Evolutionary conservation across 345 rosid genomes (phyloP), one percentile per base, ranked within the genome.

Genomic region (Eucalyptus cloeziana): DNA sequence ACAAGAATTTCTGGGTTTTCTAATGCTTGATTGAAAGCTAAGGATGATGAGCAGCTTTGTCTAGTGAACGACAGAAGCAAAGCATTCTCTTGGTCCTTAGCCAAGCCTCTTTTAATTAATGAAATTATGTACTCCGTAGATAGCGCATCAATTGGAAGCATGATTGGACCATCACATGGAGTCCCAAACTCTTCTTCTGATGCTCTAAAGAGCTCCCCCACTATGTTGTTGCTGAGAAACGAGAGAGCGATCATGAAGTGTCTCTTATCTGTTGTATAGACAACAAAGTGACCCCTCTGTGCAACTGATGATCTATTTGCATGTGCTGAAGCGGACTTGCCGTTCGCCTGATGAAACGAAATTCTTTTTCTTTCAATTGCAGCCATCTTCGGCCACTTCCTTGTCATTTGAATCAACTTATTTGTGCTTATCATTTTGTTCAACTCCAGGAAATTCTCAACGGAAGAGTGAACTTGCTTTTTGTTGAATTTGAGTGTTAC

Each of bases 61-160:
- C 87, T 86, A 24, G 64, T 9, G 86, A 89, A 54, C 10, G 90
- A 64, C 3, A 67, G 40, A 4, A 79, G 86, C 62, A 93, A 27
- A 80, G 94, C 91, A 4, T 86, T 92, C 86, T 93, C 92, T 8
- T 91, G 88, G 30, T 93, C 92, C 87, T 49, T 71, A 62, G 90
- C 86, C 44, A 91, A 44, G 54, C 89, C 22, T 85, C 89, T 6
- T 83, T 81, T 19, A 31, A 89, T 49, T 85, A 92, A 15, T 54
- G 87, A 88, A 30, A 92, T 87, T 2, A 94, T 60, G 47, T 91
- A 90, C 52, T 89, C 87, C 88, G 90, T 40, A 79, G 91, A 90
- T 45, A 71, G 83, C 44, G 88, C 64, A 27, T 89, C 50, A 44
- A 49, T 54, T 14, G 88, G 88, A 62, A 89, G 64, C 25, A 67